These are phyloP conservation scores for Melaleuca quinquenervia DNA, from an alignment of 345 rosid genomes.

Conservation along the genomic window DNA sequence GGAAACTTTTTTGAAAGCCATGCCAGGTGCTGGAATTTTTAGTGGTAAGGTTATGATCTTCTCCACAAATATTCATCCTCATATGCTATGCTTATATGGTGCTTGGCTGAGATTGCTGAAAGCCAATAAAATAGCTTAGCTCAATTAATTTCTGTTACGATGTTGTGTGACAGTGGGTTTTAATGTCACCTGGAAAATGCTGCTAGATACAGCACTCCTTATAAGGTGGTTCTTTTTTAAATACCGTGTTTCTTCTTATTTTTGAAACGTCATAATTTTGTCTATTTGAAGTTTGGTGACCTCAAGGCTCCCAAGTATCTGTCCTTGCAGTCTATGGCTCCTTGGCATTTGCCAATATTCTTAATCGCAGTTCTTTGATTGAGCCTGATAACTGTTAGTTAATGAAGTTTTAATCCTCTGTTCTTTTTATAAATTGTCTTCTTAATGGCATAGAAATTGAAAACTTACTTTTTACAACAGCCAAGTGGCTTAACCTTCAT, in stretches of 20 bases:
- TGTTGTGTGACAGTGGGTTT: background rate
- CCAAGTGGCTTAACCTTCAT: background rate
- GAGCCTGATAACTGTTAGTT: background rate
- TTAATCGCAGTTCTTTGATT: background rate
- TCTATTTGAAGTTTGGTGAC: background rate
- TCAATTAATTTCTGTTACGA: background rate
- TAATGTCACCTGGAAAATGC: background rate
- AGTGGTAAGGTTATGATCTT: slow-evolving; percentile 32
- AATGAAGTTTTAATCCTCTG: background rate
- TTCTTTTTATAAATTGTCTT: background rate
- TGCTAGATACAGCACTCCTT: background rate
- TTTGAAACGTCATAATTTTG: background rate
- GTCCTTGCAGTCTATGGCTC: background rate
- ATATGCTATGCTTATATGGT: slow-evolving; percentile 1
- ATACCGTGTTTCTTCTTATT: background rate
- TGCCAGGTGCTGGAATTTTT: slow-evolving; percentile 97
- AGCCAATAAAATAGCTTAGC: background rate
- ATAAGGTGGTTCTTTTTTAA: background rate
- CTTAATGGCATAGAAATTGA: background rate
- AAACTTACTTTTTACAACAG: background rate
- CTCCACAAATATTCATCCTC: background rate
- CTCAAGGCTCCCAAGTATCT: background rate
- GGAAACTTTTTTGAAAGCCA: slow-evolving; percentile 91
- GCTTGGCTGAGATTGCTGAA: background rate
- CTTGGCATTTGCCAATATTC: background rate